These are phyloP conservation scores for Talaromyces sp. DNA, from an alignment of 2,329 filamentous ascomycete genomes.

Conservation along the genomic window DNA sequence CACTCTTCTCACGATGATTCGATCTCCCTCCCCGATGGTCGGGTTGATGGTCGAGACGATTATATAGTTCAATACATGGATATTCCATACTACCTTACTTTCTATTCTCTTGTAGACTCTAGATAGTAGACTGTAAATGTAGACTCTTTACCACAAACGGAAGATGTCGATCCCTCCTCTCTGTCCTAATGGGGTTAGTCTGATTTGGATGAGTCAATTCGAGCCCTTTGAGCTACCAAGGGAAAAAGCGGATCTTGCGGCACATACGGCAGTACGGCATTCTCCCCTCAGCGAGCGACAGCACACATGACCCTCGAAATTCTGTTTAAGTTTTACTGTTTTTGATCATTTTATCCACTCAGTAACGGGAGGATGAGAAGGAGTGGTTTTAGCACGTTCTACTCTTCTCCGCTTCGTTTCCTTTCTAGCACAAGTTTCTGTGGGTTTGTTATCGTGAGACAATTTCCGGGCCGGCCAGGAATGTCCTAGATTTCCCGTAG, in stretches of 20 bases:
- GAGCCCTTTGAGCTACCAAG: too few relatives aligned
- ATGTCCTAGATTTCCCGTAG: too few relatives aligned
- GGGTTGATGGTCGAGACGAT: slow-evolving; percentile 11
- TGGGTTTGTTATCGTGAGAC: too few relatives aligned
- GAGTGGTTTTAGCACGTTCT: neutral
- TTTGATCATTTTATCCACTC: too few relatives aligned
- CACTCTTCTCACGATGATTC: slow-evolving; percentile 4
- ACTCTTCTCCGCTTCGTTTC: neutral
- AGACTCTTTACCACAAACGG: neutral
- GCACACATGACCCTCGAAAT: neutral
- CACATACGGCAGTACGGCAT: neutral
- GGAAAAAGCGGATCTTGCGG: neutral
- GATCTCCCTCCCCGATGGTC: slow-evolving; percentile 9
- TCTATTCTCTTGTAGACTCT: neutral
- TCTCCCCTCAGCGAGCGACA: neutral
- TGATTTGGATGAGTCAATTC: neutral
- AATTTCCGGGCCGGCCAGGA: neutral
- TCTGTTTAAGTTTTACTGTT: neutral
- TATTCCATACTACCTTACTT: neutral
- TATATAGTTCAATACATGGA: neutral
- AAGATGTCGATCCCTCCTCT: neutral
- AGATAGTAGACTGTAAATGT: neutral
- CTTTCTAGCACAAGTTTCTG: neutral
- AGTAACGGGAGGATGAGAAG: too few relatives aligned
- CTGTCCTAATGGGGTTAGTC: neutral